A percentile compares a stretch with the other conserved stretches of the same genome.
Evolutionary conservation across 371 early-diverging fungal species (phyloP).

Genomic region (Mucor lusitanicus): DNA sequence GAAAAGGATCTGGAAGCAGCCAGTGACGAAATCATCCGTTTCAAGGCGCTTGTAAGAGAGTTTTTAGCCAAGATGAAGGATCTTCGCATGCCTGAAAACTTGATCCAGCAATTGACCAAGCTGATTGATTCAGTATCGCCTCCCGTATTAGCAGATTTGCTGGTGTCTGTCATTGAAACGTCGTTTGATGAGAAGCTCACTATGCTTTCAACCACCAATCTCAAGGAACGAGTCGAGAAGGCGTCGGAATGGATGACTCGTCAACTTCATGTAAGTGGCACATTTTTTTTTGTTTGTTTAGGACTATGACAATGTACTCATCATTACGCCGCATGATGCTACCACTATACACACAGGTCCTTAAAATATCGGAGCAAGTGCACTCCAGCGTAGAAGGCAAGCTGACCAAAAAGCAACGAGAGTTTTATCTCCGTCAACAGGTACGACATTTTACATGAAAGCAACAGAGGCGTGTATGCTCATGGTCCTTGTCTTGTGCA

Average conservation of each 20-base stretch:
- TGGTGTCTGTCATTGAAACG: conserved; percentile 74
- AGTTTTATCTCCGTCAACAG: conserved; percentile 85
- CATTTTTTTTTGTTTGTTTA: too few relatives aligned
- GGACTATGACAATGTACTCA: background rate
- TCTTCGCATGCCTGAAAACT: conserved; percentile 67
- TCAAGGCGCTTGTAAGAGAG: conserved; percentile 63
- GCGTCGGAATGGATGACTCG: conserved; percentile 71
- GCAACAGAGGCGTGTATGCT: background rate
- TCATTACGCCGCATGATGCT: background rate
- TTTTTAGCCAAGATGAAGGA: conserved; percentile 64
- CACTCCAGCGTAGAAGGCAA: conserved; percentile 81
- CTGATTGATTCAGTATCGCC: conserved; percentile 68
- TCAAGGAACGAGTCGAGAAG: conserved; percentile 61
- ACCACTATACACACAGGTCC: conserved; percentile 51
- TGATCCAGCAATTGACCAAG: conserved; percentile 65
- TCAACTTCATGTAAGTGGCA: conserved; percentile 69
- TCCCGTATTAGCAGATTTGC: conserved; percentile 70
- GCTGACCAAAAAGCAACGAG: conserved; percentile 77
- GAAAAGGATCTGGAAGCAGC: conserved; percentile 26
- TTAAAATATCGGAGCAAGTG: conserved; percentile 80
- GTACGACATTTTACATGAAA: background rate
- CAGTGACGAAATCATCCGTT: conserved; percentile 58
- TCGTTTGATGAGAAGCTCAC: conserved; percentile 73
- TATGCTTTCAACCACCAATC: conserved; percentile 59
- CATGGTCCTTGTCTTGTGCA: background rate